Conservation (phyloP, 2,329 filamentous ascomycete species). For the Rutstroemia sp. region DNA sequence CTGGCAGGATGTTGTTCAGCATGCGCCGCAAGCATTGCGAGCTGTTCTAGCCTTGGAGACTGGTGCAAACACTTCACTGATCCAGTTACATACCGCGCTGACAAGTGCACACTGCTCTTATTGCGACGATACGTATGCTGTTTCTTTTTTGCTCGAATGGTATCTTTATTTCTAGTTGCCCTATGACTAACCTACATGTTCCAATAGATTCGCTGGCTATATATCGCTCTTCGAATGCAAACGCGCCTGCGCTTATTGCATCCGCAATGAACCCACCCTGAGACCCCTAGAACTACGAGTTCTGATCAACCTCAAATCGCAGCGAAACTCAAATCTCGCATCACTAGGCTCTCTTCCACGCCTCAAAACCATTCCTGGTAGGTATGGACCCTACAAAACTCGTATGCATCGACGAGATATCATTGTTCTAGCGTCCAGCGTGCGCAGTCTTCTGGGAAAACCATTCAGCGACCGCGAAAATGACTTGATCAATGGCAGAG, state of each 20-base stretch:
- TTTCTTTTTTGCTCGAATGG: no score
- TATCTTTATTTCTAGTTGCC: not conserved
- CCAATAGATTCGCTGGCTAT: not conserved
- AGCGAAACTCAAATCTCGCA: not conserved
- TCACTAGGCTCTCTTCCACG: not conserved
- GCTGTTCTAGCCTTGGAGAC: not conserved
- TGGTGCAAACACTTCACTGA: not conserved
- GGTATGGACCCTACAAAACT: not conserved
- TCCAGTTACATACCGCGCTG: not conserved
- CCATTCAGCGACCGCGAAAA: not conserved
- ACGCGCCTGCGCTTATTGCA: slow-evolving; percentile 13
- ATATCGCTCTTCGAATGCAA: slow-evolving; percentile 13
- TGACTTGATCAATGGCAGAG: not conserved
- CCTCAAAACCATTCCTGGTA: not conserved
- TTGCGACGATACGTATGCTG: no score
- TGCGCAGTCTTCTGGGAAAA: not conserved
- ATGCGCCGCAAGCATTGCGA: not conserved
- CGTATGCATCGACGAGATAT: not conserved
- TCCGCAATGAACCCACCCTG: slow-evolving; percentile 10
- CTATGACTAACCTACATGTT: no score
- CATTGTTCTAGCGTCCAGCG: not conserved
- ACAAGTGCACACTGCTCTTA: not conserved
- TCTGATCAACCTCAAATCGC: not conserved
- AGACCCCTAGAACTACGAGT: not conserved
- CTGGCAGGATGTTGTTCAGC: not conserved